These are phyloP conservation scores for Nicotiana benthamiana DNA, from an alignment of 257 asterid species.

Conservation along the genomic window DNA sequence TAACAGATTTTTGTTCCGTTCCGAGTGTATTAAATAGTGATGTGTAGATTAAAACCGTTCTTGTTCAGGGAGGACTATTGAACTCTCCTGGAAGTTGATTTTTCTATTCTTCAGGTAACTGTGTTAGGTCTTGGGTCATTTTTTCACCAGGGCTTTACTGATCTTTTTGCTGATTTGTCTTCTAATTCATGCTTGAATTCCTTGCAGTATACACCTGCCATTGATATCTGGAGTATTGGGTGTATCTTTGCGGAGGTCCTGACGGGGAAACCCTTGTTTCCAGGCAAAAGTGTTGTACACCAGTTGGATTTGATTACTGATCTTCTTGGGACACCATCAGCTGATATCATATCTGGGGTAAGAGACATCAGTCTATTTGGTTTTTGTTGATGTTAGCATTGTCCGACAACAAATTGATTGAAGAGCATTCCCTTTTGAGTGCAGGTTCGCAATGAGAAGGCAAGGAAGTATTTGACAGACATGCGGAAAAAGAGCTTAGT, in stretches of 20 bases:
- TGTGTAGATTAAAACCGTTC: conserved; percentile 74
- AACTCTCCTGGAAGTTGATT: conserved; percentile 85
- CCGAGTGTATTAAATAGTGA: conserved; percentile 44
- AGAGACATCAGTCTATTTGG: conserved; percentile 1
- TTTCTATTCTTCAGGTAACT: conserved; percentile 69
- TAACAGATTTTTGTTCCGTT: conserved; percentile 14
- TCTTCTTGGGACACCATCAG: conserved; percentile 82
- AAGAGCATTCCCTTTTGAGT: conserved; percentile 13
- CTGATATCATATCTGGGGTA: conserved; percentile 76
- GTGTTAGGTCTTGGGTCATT: conserved; percentile 42
- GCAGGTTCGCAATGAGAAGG: conserved; percentile 92
- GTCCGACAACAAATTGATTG: not conserved
- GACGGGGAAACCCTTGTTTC: conserved; percentile 82
- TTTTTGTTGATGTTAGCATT: not conserved
- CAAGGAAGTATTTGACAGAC: conserved; percentile 67
- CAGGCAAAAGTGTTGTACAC: conserved; percentile 89
- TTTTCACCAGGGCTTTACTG: conserved; percentile 23
- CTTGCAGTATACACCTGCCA: conserved; percentile 92
- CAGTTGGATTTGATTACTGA: conserved; percentile 87
- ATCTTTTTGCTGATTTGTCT: conserved; percentile 4
- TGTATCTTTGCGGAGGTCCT: conserved; percentile 85
- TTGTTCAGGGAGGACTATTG: conserved; percentile 91
- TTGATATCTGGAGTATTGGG: conserved; percentile 88
- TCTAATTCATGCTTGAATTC: not conserved
- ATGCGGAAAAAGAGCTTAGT: conserved; percentile 65